Percentiles rank a stretch among this genome's conserved stretches.
Evolutionary conservation across 2,329 filamentous ascomycete genomes (phyloP).

Genomic region (Xylariaceae sp.): DNA sequence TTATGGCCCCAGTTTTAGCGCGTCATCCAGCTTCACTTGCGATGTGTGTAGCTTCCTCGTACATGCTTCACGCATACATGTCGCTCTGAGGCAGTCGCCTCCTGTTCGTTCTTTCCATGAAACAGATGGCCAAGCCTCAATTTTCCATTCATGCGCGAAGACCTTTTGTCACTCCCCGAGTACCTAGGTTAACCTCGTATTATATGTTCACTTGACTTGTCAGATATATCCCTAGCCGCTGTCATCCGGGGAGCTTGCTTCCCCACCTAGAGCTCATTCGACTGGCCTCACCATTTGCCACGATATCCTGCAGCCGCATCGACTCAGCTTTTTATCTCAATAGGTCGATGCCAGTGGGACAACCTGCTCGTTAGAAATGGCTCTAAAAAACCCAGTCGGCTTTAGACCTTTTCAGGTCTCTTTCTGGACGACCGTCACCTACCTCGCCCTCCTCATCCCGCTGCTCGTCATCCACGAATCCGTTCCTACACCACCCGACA

Average conservation of each 20-base stretch:
- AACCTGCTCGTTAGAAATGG: slow-evolving; percentile 22
- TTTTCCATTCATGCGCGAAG: no score
- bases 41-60: no score
- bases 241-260: slow-evolving; percentile 15
- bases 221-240: slow-evolving; percentile 11
- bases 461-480: slow-evolving; percentile 71
- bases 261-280: slow-evolving; percentile 22
- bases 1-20: not conserved
- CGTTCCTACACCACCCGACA: slow-evolving; percentile 62
- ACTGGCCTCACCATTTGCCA: slow-evolving; percentile 14
- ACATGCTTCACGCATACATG: no score
- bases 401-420: slow-evolving; percentile 82
- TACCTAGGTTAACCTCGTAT: no score
- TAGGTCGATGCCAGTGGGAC: no score
- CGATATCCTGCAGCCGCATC: slow-evolving; percentile 2
- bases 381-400: slow-evolving; percentile 55
- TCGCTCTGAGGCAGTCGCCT: not conserved
- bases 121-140: no score
- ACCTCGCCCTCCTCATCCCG: slow-evolving; percentile 71
- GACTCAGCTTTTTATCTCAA: no score
- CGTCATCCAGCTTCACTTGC: no score
- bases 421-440: slow-evolving; percentile 70
- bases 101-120: no score
- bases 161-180: no score
- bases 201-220: not conserved